These are phyloP conservation scores for Lactarius evosmus DNA, from an alignment of 768 basidiomycete species.

Conservation along the genomic window DNA sequence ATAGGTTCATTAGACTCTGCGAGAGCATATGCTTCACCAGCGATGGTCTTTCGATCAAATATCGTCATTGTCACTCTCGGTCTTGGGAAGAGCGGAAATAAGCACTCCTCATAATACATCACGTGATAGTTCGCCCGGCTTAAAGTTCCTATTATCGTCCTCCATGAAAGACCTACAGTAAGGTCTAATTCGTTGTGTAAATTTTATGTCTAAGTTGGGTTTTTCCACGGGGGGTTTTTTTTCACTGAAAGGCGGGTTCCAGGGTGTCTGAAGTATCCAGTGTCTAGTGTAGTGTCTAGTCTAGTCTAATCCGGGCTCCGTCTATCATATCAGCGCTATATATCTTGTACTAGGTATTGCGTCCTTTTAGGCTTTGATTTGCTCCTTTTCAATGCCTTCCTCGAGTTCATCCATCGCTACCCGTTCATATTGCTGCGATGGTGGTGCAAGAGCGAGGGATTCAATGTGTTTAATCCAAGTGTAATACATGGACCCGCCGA, in stretches of 20 bases:
- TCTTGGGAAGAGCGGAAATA: neutral
- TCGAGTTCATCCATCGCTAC: conserved; percentile 65
- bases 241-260: too few relatives aligned
- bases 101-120: neutral
- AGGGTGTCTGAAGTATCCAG: too few relatives aligned
- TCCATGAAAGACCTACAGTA: neutral
- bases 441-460: conserved; percentile 39
- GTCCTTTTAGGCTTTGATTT: neutral
- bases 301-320: neutral
- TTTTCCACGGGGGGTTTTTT: too few relatives aligned
- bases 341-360: neutral
- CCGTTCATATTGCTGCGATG: conserved; percentile 50
- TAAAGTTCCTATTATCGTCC: neutral
- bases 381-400: conserved; percentile 37
- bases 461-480: conserved; percentile 86
- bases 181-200: neutral
- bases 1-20: conserved; percentile 55
- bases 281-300: neutral
- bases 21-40: conserved; percentile 58
- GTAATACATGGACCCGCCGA: conserved; percentile 78
- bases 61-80: conserved; percentile 4
- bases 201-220: neutral
- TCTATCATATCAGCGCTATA: neutral
- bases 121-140: conserved; percentile 21
- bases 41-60: conserved; percentile 51